A percentile compares a stretch with the other conserved stretches of the same genome.
Evolutionary conservation across 2,329 filamentous ascomycete species (phyloP).

Genomic region (Pleomassaria siparia): DNA sequence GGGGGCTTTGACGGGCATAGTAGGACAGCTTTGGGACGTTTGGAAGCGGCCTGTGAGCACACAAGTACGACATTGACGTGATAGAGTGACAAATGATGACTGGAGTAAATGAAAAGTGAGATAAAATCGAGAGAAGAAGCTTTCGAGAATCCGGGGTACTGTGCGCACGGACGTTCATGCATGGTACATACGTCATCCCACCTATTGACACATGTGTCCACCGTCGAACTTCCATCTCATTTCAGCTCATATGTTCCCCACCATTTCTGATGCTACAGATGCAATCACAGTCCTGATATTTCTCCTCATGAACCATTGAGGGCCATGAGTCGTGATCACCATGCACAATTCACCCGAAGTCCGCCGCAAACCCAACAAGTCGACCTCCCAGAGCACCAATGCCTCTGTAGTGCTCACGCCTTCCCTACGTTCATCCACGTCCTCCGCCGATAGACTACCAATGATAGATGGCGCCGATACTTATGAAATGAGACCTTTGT

Average conservation of each 20-base stretch:
- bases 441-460: conserved; percentile 3
- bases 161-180: background rate
- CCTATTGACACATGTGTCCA: background rate
- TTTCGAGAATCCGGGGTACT: background rate
- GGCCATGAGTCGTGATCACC: background rate
- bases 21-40: too few relatives aligned
- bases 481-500: conserved; percentile 26
- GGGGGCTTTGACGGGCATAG: too few relatives aligned
- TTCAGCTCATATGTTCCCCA: background rate
- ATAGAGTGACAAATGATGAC: too few relatives aligned
- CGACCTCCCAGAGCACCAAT: conserved; percentile 23
- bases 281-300: background rate
- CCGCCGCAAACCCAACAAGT: conserved; percentile 14
- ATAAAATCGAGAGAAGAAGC: too few relatives aligned
- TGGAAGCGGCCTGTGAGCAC: too few relatives aligned
- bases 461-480: conserved; percentile 18
- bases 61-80: too few relatives aligned
- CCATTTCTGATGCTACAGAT: background rate
- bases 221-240: background rate
- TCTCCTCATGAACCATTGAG: background rate
- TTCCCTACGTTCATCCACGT: conserved; percentile 20
- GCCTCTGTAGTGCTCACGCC: conserved; percentile 25
- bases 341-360: conserved; percentile 9
- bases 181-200: background rate
- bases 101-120: too few relatives aligned